Conservation (phyloP, 1,139 yeast species). For the Geotrichum bryndzae region DNA sequence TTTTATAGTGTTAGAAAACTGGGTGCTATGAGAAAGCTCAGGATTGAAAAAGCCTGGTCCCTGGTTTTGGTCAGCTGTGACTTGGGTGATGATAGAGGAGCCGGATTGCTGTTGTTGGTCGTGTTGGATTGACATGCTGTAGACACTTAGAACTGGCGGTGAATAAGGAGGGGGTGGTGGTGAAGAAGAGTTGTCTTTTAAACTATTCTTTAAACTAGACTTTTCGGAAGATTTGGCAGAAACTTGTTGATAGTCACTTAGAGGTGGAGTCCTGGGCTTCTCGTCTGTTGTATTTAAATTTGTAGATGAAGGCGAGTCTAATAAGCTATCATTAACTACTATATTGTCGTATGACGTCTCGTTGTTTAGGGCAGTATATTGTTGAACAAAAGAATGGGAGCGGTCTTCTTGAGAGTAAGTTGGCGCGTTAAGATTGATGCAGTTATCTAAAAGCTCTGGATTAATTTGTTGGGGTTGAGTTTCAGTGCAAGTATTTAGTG, state of each 20-base stretch:
- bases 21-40: neutral
- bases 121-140: slow-evolving; percentile 27
- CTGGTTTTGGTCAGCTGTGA: slow-evolving; percentile 19
- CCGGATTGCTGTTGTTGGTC: slow-evolving; percentile 13
- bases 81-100: slow-evolving; percentile 34
- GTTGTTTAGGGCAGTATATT: neutral
- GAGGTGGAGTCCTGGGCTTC: neutral
- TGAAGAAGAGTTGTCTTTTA: neutral
- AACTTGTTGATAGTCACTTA: neutral
- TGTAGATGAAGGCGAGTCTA: slow-evolving; percentile 1
- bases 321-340: neutral
- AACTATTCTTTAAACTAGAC: neutral
- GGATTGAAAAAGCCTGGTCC: slow-evolving; percentile 13
- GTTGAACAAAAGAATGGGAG: neutral
- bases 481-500: neutral
- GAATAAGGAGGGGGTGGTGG: slow-evolving; percentile 32
- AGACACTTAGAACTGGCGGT: slow-evolving; percentile 25
- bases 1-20: slow-evolving; percentile 21
- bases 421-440: neutral
- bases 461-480: neutral
- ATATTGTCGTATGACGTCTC: neutral
- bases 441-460: neutral
- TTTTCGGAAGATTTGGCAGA: neutral
- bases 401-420: neutral
- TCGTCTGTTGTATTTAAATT: neutral